Conservation (phyloP, 345 rosid species). For the Viola odorata region DNA sequence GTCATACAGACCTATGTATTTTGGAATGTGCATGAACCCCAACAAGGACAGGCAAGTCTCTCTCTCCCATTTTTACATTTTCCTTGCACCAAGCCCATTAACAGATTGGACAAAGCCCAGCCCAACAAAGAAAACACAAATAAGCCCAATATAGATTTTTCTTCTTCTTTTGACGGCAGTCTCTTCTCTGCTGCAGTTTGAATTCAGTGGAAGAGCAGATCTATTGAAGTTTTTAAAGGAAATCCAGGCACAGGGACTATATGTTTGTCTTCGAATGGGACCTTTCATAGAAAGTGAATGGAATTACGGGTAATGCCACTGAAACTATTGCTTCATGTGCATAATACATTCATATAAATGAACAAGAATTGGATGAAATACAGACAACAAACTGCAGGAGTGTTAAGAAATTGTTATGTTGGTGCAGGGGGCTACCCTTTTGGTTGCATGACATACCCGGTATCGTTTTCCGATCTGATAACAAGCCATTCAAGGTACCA, state of each 20-base stretch:
- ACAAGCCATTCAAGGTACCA: slow-evolving; percentile 69
- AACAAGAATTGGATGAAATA: too few species aligned
- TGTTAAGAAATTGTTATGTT: not conserved
- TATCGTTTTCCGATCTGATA: slow-evolving; percentile 66
- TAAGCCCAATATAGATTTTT: too few species aligned
- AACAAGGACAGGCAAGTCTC: slow-evolving; percentile 60
- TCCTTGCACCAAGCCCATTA: too few species aligned
- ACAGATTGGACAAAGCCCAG: too few species aligned
- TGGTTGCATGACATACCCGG: slow-evolving; percentile 76
- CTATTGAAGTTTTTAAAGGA: slow-evolving; percentile 68
- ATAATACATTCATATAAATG: not conserved
- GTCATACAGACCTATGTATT: slow-evolving; percentile 92
- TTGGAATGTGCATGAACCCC: slow-evolving; percentile 86
- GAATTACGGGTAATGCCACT: slow-evolving; percentile 60
- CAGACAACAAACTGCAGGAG: too few species aligned
- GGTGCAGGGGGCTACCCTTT: slow-evolving; percentile 32
- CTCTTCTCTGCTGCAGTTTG: slow-evolving; percentile 39
- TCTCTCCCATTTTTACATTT: too few species aligned
- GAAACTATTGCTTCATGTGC: not conserved
- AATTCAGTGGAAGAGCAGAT: slow-evolving; percentile 74
- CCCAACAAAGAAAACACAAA: too few species aligned
- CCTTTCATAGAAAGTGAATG: slow-evolving; percentile 82
- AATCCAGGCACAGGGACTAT: slow-evolving; percentile 71
- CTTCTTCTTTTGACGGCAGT: not conserved
- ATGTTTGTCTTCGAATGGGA: slow-evolving; percentile 75